Percentiles rank a stretch among this genome's conserved stretches.
These are phyloP conservation scores for Diplodia intermedia DNA, from an alignment of 2,329 filamentous ascomycete species.

Conservation along the genomic window DNA sequence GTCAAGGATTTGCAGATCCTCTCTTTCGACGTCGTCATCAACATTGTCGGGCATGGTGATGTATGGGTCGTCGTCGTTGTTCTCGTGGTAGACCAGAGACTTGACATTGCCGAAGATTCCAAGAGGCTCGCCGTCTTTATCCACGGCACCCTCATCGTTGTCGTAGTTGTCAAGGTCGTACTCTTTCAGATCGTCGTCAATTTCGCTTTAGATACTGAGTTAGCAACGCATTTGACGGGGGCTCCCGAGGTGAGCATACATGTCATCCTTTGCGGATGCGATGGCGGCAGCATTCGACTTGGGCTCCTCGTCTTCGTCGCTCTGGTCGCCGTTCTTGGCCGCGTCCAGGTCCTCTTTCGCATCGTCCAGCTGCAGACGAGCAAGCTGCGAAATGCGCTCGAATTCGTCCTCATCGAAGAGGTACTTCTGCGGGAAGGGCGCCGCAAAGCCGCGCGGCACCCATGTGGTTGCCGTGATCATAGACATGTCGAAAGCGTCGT, in stretches of 20 bases:
- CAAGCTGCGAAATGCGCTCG: constrained; percentile 58
- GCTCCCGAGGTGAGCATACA: constrained; percentile 37
- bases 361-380: constrained; percentile 80
- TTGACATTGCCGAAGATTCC: constrained; percentile 96
- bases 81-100: constrained; percentile 90
- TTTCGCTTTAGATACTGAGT: constrained; percentile 42
- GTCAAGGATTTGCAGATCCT: constrained; percentile 90
- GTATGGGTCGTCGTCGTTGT: constrained; percentile 94
- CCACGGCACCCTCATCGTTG: constrained; percentile 73
- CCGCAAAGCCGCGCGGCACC: constrained; percentile 60
- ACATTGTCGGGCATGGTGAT: constrained; percentile 79
- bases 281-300: constrained; percentile 18
- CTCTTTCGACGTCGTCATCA: constrained; percentile 85
- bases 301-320: constrained; percentile 39
- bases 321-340: constrained; percentile 61
- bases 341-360: constrained; percentile 75
- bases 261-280: constrained; percentile 38
- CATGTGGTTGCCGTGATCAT: constrained; percentile 62
- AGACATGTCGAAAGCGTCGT: constrained; percentile 53
- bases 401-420: constrained; percentile 61
- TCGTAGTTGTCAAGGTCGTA: constrained; percentile 98
- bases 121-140: constrained; percentile 76
- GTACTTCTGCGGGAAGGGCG: constrained; percentile 58
- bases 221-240: neutral
- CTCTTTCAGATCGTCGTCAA: constrained; percentile 89